Base-by-base conservation (phyloP, 1,139 yeast species). In the Kodamaea ohmeri region DNA sequence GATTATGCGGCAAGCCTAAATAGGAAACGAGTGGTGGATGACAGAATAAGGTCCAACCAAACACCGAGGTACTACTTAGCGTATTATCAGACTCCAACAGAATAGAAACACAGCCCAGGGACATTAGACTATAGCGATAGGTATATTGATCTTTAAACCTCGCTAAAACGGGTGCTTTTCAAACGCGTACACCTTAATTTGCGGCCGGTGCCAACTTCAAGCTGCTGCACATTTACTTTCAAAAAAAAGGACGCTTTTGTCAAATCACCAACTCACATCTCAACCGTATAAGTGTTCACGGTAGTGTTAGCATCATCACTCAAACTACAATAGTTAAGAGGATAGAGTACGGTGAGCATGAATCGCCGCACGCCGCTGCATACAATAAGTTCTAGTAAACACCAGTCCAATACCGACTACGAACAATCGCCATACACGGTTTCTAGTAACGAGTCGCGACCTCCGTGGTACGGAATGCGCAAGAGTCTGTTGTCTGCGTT, bases 401-500 rank as follows among this genome's bases (percentile, higher is more conserved):
- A 22, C 27, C 27, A 8, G 28, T 24, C 28, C n/a, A 16, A 25
- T 14, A 25, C 11, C 20, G 21, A 15, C 22, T 19, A 27, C 25
- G 20, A 27, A 14, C 30, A 18, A 14, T 17, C 27, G 21, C 12
- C 21, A 9, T 20, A n/a, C 14, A 26, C 30, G 20, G 14, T 13
- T 27, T 16, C 20, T 4, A 27, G 6, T 17, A 30, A 3, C 34
- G 19, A 25, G 7, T 17, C 18, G 8, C 15, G 28, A 18, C 25
- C 36, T 24, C 22, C 11, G 29, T 32, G 20, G 15, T 25, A 18
- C 22, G 30, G 17, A 12, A 19, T 16, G 13, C 8, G 21, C 3
- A 25, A 26, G 17, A 27, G 32, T 22, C 24, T 29, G 25, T 34
- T 22, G 12, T 22, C 37, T 11, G n/a, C 22, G 14, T 26, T 38